phyloP scores from a whole-genome alignment of 192 early-diverging fungal species.

The Lunasporangiospora selenospora region DNA sequence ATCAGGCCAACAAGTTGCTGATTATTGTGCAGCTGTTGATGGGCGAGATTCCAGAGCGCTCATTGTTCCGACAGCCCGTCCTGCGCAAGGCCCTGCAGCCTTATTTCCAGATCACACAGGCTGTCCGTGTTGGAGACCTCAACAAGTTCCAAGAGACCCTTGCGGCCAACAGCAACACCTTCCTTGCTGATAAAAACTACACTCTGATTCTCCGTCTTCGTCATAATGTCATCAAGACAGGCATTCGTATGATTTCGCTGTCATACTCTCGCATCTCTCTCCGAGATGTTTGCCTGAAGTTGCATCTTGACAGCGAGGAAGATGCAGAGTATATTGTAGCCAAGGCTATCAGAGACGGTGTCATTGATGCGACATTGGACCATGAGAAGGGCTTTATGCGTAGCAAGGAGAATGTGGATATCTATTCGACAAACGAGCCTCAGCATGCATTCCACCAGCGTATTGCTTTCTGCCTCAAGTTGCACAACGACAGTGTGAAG shows the following conservation, averaged over 20 bases:
- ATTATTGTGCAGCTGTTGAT: conserved; percentile 98
- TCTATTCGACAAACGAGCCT: conserved; percentile 98
- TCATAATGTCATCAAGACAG: conserved; percentile 99
- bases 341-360: conserved; percentile 98
- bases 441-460: conserved; percentile 95
- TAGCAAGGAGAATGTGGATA: conserved; percentile 91
- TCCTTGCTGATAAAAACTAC: conserved; percentile 88
- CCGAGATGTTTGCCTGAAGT: conserved; percentile 94
- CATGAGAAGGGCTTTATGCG: conserved; percentile 94
- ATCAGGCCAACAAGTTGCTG: conserved; percentile 87
- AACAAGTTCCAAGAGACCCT: conserved; percentile 92
- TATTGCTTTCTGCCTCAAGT: conserved; percentile 92
- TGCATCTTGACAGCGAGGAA: conserved; percentile 97
- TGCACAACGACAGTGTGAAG: conserved; percentile 98
- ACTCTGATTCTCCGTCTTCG: conserved; percentile 94
- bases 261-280: conserved; percentile 97
- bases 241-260: conserved; percentile 95
- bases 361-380: conserved; percentile 97
- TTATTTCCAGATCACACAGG: conserved; percentile 96
- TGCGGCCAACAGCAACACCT: conserved; percentile 72
- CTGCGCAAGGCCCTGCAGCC: conserved; percentile 87
- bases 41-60: conserved; percentile 98
- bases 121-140: conserved; percentile 95
- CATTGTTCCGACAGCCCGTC: conserved; percentile 88
- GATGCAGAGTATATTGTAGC: conserved; percentile 99